A percentile compares a stretch with the other conserved stretches of the same genome.
These are phyloP conservation scores for Ascochyta koolunga DNA, from an alignment of 2,329 filamentous ascomycete genomes.

Conservation along the genomic window DNA sequence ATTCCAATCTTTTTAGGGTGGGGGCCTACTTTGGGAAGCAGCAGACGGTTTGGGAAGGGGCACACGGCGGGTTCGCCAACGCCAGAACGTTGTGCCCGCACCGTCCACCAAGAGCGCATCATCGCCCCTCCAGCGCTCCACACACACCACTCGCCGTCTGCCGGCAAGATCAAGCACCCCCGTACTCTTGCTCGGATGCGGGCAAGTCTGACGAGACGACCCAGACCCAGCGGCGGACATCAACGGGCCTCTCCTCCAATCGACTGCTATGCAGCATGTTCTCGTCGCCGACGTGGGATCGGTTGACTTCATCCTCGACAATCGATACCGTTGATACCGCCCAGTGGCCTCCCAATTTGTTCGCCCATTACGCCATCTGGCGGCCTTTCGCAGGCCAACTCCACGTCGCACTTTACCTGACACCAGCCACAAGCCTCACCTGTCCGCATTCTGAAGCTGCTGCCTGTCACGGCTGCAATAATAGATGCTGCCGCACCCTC, in stretches of 20 bases:
- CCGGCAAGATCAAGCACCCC: conserved; percentile 19
- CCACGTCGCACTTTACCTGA: conserved; percentile 26
- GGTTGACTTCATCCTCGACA: conserved; percentile 13
- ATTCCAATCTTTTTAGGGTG: conserved; percentile 27
- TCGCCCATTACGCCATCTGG: conserved; percentile 9
- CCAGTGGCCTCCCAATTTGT: conserved; percentile 1
- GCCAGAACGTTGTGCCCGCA: conserved; percentile 22
- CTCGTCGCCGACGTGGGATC: conserved; percentile 9
- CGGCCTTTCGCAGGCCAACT: conserved; percentile 3
- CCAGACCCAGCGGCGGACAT: conserved; percentile 17
- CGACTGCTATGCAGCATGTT: not conserved
- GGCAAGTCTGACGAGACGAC: conserved; percentile 16
- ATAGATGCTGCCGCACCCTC: conserved; percentile 5
- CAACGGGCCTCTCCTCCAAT: conserved; percentile 19
- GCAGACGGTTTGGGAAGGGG: conserved; percentile 28
- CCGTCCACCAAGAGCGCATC: conserved; percentile 10
- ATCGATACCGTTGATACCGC: conserved; percentile 1
- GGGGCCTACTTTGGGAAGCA: conserved; percentile 19
- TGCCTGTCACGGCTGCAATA: conserved; percentile 3
- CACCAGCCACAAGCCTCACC: conserved; percentile 11
- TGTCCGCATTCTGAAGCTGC: conserved; percentile 4
- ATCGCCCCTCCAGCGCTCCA: conserved; percentile 11
- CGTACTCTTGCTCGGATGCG: conserved; percentile 20
- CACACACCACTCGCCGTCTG: conserved; percentile 13
- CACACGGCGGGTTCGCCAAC: conserved; percentile 11